Evolutionary conservation across 2,329 filamentous ascomycete species (phyloP).

Genomic region (Sclerotinia trifoliorum): DNA sequence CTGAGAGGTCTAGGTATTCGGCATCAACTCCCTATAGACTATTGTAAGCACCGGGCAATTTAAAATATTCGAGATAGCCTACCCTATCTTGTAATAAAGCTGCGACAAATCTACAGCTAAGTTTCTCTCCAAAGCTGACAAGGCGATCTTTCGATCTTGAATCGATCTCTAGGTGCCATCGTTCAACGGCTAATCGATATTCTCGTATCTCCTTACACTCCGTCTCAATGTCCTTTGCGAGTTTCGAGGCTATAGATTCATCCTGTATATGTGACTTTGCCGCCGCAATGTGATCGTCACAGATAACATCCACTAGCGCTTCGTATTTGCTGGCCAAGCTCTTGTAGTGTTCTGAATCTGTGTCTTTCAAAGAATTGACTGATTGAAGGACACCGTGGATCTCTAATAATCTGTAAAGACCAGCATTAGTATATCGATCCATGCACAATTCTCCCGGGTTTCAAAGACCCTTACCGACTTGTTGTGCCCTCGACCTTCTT

Average conservation of each 20-base stretch:
- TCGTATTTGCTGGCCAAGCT: conserved; percentile 62
- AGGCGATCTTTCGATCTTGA: conserved; percentile 80
- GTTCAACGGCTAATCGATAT: conserved; percentile 63
- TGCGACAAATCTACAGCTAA: conserved; percentile 91
- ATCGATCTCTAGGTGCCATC: conserved; percentile 73
- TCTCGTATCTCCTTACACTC: conserved; percentile 82
- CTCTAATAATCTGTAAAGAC: conserved; percentile 48
- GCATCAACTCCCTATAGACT: conserved; percentile 66
- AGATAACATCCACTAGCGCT: conserved; percentile 75
- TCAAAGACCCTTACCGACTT: conserved; percentile 66
- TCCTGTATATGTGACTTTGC: conserved; percentile 63
- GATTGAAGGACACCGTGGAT: conserved; percentile 58
- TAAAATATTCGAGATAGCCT: conserved; percentile 21
- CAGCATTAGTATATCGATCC: neutral
- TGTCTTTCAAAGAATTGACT: conserved; percentile 53
- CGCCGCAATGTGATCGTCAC: conserved; percentile 75
- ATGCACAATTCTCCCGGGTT: neutral
- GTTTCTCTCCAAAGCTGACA: conserved; percentile 91
- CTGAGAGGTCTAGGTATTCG: conserved; percentile 85
- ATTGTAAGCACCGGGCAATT: conserved; percentile 17
- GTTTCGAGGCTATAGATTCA: conserved; percentile 53
- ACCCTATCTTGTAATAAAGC: conserved; percentile 74
- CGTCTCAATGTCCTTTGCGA: conserved; percentile 65
- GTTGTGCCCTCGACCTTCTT: conserved; percentile 95
- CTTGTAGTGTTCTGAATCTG: conserved; percentile 52